phyloP scores from a whole-genome alignment of 2,329 filamentous ascomycete genomes.

The Nothopassalora personata region DNA sequence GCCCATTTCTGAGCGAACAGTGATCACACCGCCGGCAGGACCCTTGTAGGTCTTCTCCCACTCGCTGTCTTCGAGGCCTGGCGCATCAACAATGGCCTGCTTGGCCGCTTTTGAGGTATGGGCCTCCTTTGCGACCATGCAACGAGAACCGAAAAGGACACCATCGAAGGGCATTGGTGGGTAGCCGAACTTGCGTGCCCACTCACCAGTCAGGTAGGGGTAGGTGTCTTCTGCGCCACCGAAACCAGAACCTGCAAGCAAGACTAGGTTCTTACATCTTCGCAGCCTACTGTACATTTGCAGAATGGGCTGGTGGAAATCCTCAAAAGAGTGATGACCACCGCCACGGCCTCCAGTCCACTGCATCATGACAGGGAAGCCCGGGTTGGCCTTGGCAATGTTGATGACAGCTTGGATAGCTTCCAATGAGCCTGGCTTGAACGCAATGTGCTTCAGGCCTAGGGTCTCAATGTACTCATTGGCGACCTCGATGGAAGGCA shows the following conservation, averaged over 20 bases:
- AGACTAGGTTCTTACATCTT: conserved; percentile 76
- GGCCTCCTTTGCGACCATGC: conserved; percentile 93
- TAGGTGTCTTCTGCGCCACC: conserved; percentile 87
- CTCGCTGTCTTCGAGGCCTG: conserved; percentile 71
- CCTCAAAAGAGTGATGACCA: conserved; percentile 90
- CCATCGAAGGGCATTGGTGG: conserved; percentile 93
- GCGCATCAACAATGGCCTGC: conserved; percentile 81
- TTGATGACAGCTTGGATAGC: conserved; percentile 87
- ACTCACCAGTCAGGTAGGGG: conserved; percentile 82
- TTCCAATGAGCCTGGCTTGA: conserved; percentile 87
- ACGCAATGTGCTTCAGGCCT: conserved; percentile 85
- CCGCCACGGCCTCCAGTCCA: conserved; percentile 94
- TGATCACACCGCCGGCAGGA: conserved; percentile 86
- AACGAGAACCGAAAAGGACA: conserved; percentile 81
- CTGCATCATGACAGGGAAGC: conserved; percentile 86
- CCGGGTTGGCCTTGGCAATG: conserved; percentile 88
- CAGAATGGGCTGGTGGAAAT: conserved; percentile 88
- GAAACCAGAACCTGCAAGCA: conserved; percentile 88
- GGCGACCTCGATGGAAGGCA: conserved; percentile 87
- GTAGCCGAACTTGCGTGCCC: conserved; percentile 82
- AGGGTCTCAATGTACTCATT: conserved; percentile 92
- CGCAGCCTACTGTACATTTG: conserved; percentile 88
- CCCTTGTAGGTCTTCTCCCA: conserved; percentile 96
- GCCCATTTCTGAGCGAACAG: conserved; percentile 96
- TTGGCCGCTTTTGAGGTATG: conserved; percentile 84